phyloP scores from a whole-genome alignment of 2,329 filamentous ascomycete species.

The Aspergillus sp. region DNA sequence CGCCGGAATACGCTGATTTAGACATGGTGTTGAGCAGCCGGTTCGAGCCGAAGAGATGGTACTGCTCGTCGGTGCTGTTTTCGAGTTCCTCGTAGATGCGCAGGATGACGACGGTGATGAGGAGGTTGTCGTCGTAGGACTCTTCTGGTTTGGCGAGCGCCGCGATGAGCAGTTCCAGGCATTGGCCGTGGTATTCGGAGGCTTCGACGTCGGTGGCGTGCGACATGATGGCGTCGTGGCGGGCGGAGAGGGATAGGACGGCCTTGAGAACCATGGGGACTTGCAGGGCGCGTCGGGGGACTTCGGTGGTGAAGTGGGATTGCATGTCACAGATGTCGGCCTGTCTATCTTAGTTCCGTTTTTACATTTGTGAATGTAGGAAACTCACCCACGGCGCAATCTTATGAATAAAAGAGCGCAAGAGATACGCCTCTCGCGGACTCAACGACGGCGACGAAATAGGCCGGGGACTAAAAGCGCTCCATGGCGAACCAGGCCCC shows the following conservation, averaged over 20 bases:
- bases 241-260: constrained; percentile 43
- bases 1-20: constrained; percentile 35
- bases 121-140: constrained; percentile 43
- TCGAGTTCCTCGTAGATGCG: constrained; percentile 46
- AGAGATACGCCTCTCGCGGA: constrained; percentile 27
- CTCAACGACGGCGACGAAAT: constrained; percentile 12
- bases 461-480: constrained; percentile 7
- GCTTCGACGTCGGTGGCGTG: constrained; percentile 38
- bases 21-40: constrained; percentile 35
- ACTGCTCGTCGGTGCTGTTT: constrained; percentile 26
- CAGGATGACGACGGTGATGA: constrained; percentile 47
- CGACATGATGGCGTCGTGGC: constrained; percentile 39
- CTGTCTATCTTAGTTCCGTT: constrained; percentile 7
- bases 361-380: neutral
- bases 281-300: constrained; percentile 43
- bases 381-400: constrained; percentile 28
- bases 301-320: constrained; percentile 41
- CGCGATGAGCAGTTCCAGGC: constrained; percentile 44
- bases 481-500: constrained; percentile 5
- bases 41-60: constrained; percentile 36
- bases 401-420: constrained; percentile 30
- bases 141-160: constrained; percentile 39
- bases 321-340: constrained; percentile 30
- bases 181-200: constrained; percentile 42
- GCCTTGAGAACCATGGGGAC: constrained; percentile 46